Evolutionary conservation across 805 yeast species (phyloP), one percentile per base, ranked within the genome.

Genomic region (Candida glaebosa): DNA sequence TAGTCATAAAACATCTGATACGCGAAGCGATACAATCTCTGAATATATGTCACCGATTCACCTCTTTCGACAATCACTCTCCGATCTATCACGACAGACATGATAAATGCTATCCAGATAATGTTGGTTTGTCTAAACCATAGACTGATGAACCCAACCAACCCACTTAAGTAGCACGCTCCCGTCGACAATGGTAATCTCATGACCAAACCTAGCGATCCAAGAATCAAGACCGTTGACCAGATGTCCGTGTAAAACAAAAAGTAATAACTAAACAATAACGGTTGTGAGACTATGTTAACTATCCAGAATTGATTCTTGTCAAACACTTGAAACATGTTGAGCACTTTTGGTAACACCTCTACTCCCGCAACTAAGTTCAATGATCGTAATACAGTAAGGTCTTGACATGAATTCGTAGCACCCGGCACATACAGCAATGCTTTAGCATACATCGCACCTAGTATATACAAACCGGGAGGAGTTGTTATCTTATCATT

Each of bases 401-500:
- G 39, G 35, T 53, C 45, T 18, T 17, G 36, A 39, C 65, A 60
- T 1, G 52, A 41, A 10, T 20, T 34, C 4, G 47, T 25, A 10
- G 22, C 16, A 19, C 34, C 36, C 6, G 40, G 17, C 5, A 37
- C 19, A 4, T 33, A 26, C 10, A 31, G 42, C 16, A 45, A 80
- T 2, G 71, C 38, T 26, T 61, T 61, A 6, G 66, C 35, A 46
- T 71, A 75, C 2, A 49, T 46, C 24, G 62, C 61, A 4, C 78
- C 79, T 7, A 78, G 47, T 4, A 60, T 42, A 57, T 93, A 91
- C 14, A 91, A 66, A 0, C 98, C 99, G 1, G 98, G 98, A 1
- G 99, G 99, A 0, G 99, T 93, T 2, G 99, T 91, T 57, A 93
- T 88, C 56, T 91, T 90, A 9, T 81, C 73, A 59, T 93, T 88